Evolutionary conservation across 495 filamentous ascomycete species (phyloP).

Genomic region (Trichoderma asperelloides): DNA sequence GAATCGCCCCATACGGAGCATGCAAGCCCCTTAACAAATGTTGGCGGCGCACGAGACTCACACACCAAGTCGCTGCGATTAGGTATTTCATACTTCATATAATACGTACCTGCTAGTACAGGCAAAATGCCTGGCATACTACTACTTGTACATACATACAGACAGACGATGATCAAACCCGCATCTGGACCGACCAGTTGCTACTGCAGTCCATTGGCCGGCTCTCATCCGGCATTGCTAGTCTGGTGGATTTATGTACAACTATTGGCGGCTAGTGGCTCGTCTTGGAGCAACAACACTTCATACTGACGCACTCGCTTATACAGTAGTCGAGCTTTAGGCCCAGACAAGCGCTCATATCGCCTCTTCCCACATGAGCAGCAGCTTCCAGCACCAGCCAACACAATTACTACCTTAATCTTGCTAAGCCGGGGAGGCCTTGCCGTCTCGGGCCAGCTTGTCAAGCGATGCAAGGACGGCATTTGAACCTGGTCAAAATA

Average conservation of each 20-base stretch:
- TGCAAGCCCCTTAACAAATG: too few relatives aligned
- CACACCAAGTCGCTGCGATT: too few relatives aligned
- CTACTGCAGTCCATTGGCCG: neutral
- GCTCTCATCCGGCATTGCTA: neutral
- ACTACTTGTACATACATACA: too few relatives aligned
- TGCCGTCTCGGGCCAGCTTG: neutral
- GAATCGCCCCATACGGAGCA: too few relatives aligned
- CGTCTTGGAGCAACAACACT: neutral
- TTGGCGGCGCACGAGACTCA: too few relatives aligned
- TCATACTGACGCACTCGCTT: neutral
- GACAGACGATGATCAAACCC: neutral
- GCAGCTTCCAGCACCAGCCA: neutral
- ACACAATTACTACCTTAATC: neutral
- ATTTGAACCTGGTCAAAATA: neutral
- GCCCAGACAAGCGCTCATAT: neutral
- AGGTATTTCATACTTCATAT: too few relatives aligned
- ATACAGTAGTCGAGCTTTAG: neutral
- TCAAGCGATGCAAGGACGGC: neutral
- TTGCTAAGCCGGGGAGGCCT: neutral
- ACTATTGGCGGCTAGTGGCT: neutral
- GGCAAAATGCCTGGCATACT: too few relatives aligned
- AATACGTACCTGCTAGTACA: too few relatives aligned
- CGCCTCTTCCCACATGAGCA: neutral
- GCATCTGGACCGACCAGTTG: neutral
- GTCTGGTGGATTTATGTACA: neutral